Evolutionary conservation across 78 protist species (phyloP).

Genomic region (Polysphondylium violaceum): DNA sequence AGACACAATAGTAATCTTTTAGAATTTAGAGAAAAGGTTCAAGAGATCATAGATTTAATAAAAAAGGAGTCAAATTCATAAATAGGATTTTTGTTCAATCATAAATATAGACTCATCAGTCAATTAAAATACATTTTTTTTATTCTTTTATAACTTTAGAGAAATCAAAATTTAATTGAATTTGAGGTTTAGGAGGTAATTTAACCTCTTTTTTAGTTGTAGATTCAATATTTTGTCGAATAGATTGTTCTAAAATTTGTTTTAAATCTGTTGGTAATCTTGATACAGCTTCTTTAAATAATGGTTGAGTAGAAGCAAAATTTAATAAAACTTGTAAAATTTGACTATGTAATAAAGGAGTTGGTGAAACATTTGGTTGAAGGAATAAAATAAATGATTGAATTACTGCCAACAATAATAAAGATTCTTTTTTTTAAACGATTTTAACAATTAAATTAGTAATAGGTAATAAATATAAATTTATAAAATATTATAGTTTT

Average conservation of each 20-base stretch:
- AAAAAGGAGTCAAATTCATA: too few species aligned
- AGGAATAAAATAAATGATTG: slow-evolving; percentile 39
- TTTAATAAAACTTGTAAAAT: slow-evolving; percentile 31
- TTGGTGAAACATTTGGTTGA: slow-evolving; percentile 6
- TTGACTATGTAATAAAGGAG: slow-evolving; percentile 7
- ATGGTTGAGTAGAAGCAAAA: slow-evolving; percentile 42
- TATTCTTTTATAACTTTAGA: slow-evolving; percentile 29
- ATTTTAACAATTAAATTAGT: not conserved
- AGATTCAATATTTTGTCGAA: slow-evolving; percentile 40
- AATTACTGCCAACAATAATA: slow-evolving; percentile 17
- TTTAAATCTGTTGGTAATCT: slow-evolving; percentile 42
- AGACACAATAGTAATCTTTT: too few species aligned
- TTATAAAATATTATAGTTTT: too few species aligned
- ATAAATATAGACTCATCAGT: too few species aligned
- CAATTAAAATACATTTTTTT: too few species aligned
- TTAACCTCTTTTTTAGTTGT: slow-evolving; percentile 16
- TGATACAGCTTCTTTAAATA: slow-evolving; percentile 56
- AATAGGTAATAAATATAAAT: not conserved
- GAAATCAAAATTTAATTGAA: slow-evolving; percentile 56
- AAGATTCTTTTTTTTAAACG: slow-evolving; percentile 9
- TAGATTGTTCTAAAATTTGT: slow-evolving; percentile 57
- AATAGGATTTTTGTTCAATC: too few species aligned
- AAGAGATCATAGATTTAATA: too few species aligned
- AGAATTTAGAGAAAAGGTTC: too few species aligned
- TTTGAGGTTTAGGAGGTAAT: slow-evolving; percentile 31